Evolutionary conservation across 257 asterid genomes (phyloP), one percentile per base, ranked within the genome.

Genomic region (Verbascum thapsus): DNA sequence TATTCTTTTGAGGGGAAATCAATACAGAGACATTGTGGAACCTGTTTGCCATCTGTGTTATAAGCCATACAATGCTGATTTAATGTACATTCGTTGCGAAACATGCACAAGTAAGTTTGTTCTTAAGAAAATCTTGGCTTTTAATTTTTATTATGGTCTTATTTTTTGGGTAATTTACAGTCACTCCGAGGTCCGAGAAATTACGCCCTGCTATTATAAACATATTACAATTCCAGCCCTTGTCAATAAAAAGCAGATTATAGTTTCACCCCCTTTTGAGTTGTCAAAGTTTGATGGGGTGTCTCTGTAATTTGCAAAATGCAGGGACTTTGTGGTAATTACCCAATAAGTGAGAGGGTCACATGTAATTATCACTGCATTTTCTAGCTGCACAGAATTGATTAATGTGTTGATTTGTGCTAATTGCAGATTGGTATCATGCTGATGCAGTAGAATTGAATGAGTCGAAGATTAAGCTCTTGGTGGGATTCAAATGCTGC

Each of bases 401-500:
- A 53, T 58, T 63, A n/a, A 66, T 54, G 19, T 67, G 59, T 74
- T 67, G 35, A 44, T 53, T 66, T 63, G 34, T 74, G 51, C 67
- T 22, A 40, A 23, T 70, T 56, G 66, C 90, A 90, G 98, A 58
- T 77, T 90, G 98, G 98, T 85, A 60, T 69, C 97, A 89, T 72
- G 97, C 91, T 49, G 97, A 82, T 52, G 79, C 97, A 19, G 67
- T 89, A 51, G 94, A 78, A 64, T 67, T 89, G 71, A 77, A 81
- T 1, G 95, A 89, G 74, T 81, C 88, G 8, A 78, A 73, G 79
- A 53, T 89, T 45, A 53, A 51, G 53, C 65, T 58, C 11, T 68
- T 86, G 65, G 51, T 60, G 45, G 95, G 97, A 67, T 89, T 79
- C 79, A 89, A 83, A 78, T 90, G 97, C 76, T 83, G 88, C 78